Evolutionary conservation across 2,329 filamentous ascomycete genomes (phyloP), one percentile per base, ranked within the genome.

Genomic region (Ophiocordyceps camponoti-rufipedis): DNA sequence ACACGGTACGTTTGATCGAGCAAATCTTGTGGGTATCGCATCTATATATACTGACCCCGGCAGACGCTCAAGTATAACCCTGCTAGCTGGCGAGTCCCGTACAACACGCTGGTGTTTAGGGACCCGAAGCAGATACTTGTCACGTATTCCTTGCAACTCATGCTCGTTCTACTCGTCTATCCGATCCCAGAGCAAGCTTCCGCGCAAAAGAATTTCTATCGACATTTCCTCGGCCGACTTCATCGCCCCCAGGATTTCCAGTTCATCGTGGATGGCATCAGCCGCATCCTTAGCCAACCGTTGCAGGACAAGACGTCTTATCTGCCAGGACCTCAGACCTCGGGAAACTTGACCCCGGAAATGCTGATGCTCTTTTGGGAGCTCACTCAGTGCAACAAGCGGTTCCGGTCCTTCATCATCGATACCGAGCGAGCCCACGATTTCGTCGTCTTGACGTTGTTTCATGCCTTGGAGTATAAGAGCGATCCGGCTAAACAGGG

Each of bases 281-380:
- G 82, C 1, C 78, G 87, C 54, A 85, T 96, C 43, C 68, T 98
- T 44, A 91, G 93, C 54, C 89, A 95, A 54, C 89, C 89, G 23
- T 78, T 95, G 50, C 86, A 94, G 63, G 82, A 86, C 41, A 93
- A 86, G 48, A 75, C 77, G 11, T 89, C 88, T 1, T 95, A 94
- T 59, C 75, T 95, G 2, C 87, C 89, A 0, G 85, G 87, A 5
- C 82, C 81, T 38, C 85, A 93, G 55, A 75, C 82, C 43, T 75
- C 82, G 0, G 69, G 85, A 45, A 85, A 85, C 56, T 94, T 89
- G 72, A 86, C 88, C 0, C 88, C 91, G 2, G 91, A 98, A 62
- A 93, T 93, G 67, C 80, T 96, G 46, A 91, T 95, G 74, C 71
- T 98, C 2, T 95, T 96, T 58, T 98, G 91, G 91, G 91, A 98